Base-by-base conservation (phyloP, 192 early-diverging fungal species). In the Cetraspora pellucida region DNA sequence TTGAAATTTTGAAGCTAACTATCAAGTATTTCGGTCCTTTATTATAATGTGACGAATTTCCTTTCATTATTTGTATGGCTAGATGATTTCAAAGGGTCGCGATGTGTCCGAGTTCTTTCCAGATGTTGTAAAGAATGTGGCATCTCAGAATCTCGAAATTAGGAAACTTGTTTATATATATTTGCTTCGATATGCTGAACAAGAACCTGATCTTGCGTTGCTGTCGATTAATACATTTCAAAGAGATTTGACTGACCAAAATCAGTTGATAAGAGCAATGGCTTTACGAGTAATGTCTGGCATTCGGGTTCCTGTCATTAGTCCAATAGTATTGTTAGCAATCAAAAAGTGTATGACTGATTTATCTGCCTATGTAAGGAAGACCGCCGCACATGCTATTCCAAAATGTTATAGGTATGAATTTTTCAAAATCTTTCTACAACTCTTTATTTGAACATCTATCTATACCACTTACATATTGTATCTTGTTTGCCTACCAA, bases 221-320 rank as follows among this genome's bases (percentile, higher is more conserved):
- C 80, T 99, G 11, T 95, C 96, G 10, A 92, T 99, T 80, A 99
- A 99, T 79, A 98, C 97, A 0, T 98, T 99, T 77, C 98, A 99
- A 85, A 94, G 94, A 76, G 98, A 99, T 80, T 82, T 98, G 28
- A 87, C 92, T 6, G 98, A 99, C 76, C 85, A 87, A 76, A 98
- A 96, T 84, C 95, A 93, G 57, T 88, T 95, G 47, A 97, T 99
- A 63, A 86, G 98, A 31, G 95, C 94, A 3, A 96, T 98, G 93
- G 95, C 98, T 0, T 82, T 99, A 70, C 88, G 96, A 37, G 98
- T 97, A 17, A 92, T 99, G 93, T 94, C 93, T 30, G 93, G 95
- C 64, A 98, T 98, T 76, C 88, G 94, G 59, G 95, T 98, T 27
- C 95, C 90, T 8, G 89, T 96, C 13, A 98, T 98, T 77, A 91